Conservation (phyloP, 1,284 basidiomycete genomes). For the Cryptococcus deneoformans region DNA sequence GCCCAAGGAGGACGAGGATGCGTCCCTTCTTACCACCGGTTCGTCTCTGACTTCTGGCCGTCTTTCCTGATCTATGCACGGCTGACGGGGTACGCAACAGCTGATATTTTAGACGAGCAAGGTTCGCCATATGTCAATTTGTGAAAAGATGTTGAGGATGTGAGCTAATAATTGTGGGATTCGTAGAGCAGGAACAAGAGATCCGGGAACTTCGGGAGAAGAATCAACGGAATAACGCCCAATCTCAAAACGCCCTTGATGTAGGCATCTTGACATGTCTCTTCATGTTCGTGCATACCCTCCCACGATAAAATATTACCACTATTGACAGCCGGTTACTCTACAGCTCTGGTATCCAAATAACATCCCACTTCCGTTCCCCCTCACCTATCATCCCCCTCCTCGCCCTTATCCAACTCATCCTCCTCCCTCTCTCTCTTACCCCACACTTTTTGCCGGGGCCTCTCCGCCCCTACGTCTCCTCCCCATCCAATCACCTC, state of each 20-base stretch:
- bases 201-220: constrained; percentile 25
- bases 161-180: too few relatives aligned
- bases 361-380: constrained; percentile 3
- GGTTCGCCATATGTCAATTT: too few relatives aligned
- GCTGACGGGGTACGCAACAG: too few relatives aligned
- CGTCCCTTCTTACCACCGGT: too few relatives aligned
- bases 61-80: too few relatives aligned
- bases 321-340: background rate
- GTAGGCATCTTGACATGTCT: constrained; percentile 24
- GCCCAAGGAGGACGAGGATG: too few relatives aligned
- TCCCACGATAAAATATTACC: background rate
- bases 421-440: constrained; percentile 33
- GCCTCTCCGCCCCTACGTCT: constrained; percentile 15
- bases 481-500: constrained; percentile 18
- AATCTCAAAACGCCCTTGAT: constrained; percentile 28
- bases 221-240: constrained; percentile 23
- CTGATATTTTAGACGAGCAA: too few relatives aligned
- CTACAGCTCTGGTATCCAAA: constrained; percentile 14
- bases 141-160: too few relatives aligned
- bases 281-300: constrained; percentile 30
- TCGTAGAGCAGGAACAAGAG: constrained; percentile 36
- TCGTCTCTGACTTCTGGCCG: too few relatives aligned
- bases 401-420: constrained; percentile 17
- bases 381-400: constrained; percentile 12
- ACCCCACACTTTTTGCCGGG: constrained; percentile 23